These are phyloP conservation scores for Euphorbia lathyris DNA, from an alignment of 345 rosid genomes.

Conservation along the genomic window DNA sequence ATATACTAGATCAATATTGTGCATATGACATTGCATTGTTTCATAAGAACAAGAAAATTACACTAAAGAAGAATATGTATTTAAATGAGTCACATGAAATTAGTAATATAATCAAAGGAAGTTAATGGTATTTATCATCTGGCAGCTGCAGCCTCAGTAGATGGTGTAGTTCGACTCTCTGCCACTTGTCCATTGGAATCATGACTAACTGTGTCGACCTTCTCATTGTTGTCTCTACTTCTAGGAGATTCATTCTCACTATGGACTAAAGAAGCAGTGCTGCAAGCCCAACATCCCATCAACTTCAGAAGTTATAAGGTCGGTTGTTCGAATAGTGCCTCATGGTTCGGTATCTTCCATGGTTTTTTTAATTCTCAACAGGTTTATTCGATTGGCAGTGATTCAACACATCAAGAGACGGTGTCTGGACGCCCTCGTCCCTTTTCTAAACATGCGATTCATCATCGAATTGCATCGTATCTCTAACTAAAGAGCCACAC, in stretches of 20 bases:
- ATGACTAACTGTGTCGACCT: constrained; percentile 28
- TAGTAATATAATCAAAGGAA: too few relatives aligned
- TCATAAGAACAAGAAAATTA: too few relatives aligned
- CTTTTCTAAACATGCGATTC: constrained; percentile 50
- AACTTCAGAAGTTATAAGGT: constrained; percentile 85
- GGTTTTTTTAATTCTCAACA: constrained; percentile 33
- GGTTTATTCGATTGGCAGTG: constrained; percentile 33
- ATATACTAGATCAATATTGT: too few relatives aligned
- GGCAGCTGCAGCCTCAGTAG: constrained; percentile 34
- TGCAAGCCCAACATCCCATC: constrained; percentile 83
- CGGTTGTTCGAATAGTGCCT: constrained; percentile 63
- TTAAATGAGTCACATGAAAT: too few relatives aligned
- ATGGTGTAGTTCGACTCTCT: constrained; percentile 59
- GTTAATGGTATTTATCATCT: too few relatives aligned
- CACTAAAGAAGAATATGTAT: too few relatives aligned
- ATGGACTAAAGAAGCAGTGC: constrained; percentile 77
- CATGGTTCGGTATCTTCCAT: constrained; percentile 60
- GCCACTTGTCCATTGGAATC: constrained; percentile 47
- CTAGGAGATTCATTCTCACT: constrained; percentile 68
- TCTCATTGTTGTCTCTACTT: constrained; percentile 44
- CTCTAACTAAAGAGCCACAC: constrained; percentile 44
- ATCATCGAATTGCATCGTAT: constrained; percentile 80
- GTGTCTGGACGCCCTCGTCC: constrained; percentile 32
- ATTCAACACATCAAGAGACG: constrained; percentile 19
- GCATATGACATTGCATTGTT: too few relatives aligned